These are phyloP conservation scores for Fusarium napiforme DNA, from an alignment of 2,329 filamentous ascomycete species.

Conservation along the genomic window DNA sequence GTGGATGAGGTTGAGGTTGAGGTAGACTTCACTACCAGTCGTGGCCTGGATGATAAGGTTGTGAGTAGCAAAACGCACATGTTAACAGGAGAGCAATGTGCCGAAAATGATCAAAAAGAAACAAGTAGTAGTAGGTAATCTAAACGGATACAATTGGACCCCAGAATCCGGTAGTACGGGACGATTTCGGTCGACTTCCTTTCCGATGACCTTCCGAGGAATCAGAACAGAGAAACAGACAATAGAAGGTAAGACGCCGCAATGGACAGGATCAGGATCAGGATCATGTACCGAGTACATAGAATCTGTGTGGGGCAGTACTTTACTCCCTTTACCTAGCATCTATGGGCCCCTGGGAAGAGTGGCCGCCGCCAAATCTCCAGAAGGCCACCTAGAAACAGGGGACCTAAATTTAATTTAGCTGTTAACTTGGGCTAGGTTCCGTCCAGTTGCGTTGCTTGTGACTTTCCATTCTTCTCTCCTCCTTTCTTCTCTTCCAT, in stretches of 20 bases:
- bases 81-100: not conserved
- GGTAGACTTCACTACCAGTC: conserved; percentile 7
- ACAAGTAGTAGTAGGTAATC: not conserved
- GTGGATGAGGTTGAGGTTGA: conserved; percentile 5
- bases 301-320: conserved; percentile 2
- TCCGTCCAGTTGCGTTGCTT: conserved; percentile 12
- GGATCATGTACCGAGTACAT: conserved; percentile 10
- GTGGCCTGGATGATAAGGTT: conserved; percentile 17
- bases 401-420: conserved; percentile 37
- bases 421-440: conserved; percentile 1
- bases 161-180: not conserved
- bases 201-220: conserved; percentile 27
- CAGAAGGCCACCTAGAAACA: conserved; percentile 33
- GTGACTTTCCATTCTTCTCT: conserved; percentile 27
- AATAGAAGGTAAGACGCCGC: conserved; percentile 10
- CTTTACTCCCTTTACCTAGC: not conserved
- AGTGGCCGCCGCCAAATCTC: conserved; percentile 24
- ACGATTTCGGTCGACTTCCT: not conserved
- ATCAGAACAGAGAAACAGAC: not conserved
- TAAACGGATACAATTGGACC: not conserved
- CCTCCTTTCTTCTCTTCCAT: conserved; percentile 16
- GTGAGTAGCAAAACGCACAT: not conserved
- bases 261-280: not conserved
- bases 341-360: not conserved
- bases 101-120: not conserved